Percentiles rank a stretch among this genome's conserved stretches.
These are phyloP conservation scores for Aspergillus felis DNA, from an alignment of 2,329 filamentous ascomycete species.

Conservation along the genomic window DNA sequence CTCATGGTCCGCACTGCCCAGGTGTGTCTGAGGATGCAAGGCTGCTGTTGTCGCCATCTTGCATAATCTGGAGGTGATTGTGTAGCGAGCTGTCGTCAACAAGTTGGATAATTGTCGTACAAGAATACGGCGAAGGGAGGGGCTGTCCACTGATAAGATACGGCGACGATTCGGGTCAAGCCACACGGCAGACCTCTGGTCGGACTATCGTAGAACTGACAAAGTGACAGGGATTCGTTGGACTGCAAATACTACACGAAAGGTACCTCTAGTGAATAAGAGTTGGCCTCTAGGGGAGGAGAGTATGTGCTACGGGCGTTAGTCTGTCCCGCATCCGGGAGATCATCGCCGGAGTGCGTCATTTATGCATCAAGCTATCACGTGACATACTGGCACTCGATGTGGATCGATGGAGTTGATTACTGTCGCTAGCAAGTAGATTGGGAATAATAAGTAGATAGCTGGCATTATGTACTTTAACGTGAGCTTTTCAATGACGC, in stretches of 20 bases:
- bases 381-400: conserved; percentile 12
- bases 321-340: conserved; percentile 20
- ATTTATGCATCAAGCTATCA: conserved; percentile 26
- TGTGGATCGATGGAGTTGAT: background rate
- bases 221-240: background rate
- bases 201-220: background rate
- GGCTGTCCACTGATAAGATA: conserved; percentile 9
- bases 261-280: background rate
- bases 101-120: background rate
- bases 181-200: background rate
- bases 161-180: background rate
- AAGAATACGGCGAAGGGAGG: conserved; percentile 1
- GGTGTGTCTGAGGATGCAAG: conserved; percentile 26
- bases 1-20: conserved; percentile 19
- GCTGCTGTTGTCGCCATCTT: conserved; percentile 25
- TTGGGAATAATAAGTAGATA: background rate
- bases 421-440: background rate
- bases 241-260: background rate
- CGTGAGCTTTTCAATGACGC: background rate
- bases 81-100: conserved; percentile 5
- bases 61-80: conserved; percentile 4
- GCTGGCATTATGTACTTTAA: background rate
- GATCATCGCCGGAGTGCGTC: conserved; percentile 31
- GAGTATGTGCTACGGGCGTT: background rate
- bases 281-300: conserved; percentile 8